Percentiles rank a stretch among this genome's conserved stretches.
These are phyloP conservation scores for Neoarthrinium moseri DNA, from an alignment of 2,329 filamentous ascomycete species.

Conservation along the genomic window DNA sequence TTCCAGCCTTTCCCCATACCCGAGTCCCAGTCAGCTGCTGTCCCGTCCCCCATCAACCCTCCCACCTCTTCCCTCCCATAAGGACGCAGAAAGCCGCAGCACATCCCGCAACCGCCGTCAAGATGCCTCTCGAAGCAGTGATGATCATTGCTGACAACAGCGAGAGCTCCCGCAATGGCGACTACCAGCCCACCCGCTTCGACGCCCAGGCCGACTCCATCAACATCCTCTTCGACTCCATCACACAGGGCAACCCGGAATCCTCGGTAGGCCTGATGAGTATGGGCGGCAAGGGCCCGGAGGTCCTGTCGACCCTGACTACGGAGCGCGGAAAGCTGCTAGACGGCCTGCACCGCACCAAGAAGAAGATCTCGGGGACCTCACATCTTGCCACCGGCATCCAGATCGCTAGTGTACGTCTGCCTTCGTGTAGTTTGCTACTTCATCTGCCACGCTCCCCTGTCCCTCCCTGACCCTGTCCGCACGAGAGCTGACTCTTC, in stretches of 20 bases:
- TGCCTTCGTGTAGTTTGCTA: too few relatives aligned
- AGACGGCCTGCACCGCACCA: constrained; percentile 85
- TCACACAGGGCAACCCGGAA: constrained; percentile 93
- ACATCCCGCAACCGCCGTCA: constrained; percentile 42
- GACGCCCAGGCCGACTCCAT: constrained; percentile 95
- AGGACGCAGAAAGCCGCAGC: too few relatives aligned
- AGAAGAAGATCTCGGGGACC: constrained; percentile 85
- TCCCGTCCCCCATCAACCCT: constrained; percentile 3
- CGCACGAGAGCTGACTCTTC: too few relatives aligned
- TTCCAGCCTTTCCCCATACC: constrained; percentile 13
- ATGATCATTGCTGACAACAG: constrained; percentile 99
- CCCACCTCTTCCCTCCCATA: constrained; percentile 12
- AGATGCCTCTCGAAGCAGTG: constrained; percentile 97
- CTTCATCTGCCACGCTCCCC: too few relatives aligned
- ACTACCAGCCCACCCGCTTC: constrained; percentile 87
- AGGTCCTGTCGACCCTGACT: constrained; percentile 94
- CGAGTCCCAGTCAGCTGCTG: neutral
- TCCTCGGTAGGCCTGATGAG: constrained; percentile 98
- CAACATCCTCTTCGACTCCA: constrained; percentile 91
- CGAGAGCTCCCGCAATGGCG: constrained; percentile 96
- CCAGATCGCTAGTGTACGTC: constrained; percentile 85
- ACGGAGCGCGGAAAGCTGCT: constrained; percentile 95
- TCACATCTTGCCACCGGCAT: constrained; percentile 90
- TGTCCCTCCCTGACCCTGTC: too few relatives aligned
- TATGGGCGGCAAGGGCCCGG: constrained; percentile 96